Percentiles rank a stretch among this genome's conserved stretches.
These are phyloP conservation scores for Aureobasidium sp. DNA, from an alignment of 2,329 filamentous ascomycete species.

Conservation along the genomic window DNA sequence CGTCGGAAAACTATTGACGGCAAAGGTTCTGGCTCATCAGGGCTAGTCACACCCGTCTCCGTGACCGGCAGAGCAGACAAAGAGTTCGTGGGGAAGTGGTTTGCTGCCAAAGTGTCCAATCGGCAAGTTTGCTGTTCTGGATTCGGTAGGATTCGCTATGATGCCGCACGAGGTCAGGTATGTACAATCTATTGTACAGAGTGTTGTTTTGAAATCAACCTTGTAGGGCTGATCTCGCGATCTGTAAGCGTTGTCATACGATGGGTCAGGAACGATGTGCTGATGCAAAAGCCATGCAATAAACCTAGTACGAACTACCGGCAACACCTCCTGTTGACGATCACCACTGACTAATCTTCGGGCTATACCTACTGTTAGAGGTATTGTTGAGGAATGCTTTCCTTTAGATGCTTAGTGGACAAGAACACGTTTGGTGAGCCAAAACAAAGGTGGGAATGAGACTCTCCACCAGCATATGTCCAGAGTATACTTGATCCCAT, in stretches of 20 bases:
- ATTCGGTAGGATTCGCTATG: background rate
- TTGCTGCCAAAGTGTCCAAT: background rate
- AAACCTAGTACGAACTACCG: slow-evolving; percentile 10
- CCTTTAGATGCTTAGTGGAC: background rate
- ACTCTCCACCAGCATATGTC: background rate
- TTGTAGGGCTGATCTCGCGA: background rate
- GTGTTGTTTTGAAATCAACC: background rate
- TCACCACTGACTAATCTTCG: background rate
- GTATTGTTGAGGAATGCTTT: slow-evolving; percentile 3
- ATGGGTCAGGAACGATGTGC: background rate
- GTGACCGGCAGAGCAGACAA: background rate
- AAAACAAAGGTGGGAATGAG: background rate
- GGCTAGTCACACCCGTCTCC: background rate
- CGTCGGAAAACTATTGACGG: background rate
- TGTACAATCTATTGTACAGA: background rate
- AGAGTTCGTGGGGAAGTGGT: background rate
- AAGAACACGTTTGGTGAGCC: background rate
- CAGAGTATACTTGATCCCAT: background rate
- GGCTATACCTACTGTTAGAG: slow-evolving; percentile 13
- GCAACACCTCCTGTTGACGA: slow-evolving; percentile 8
- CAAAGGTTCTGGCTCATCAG: background rate
- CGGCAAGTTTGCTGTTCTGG: background rate
- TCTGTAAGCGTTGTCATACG: slow-evolving; percentile 6
- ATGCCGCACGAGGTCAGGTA: background rate
- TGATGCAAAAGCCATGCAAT: slow-evolving; percentile 2